A percentile compares a stretch with the other conserved stretches of the same genome.
Evolutionary conservation across 2,329 filamentous ascomycete genomes (phyloP).

Genomic region (Fusarium proliferatum): DNA sequence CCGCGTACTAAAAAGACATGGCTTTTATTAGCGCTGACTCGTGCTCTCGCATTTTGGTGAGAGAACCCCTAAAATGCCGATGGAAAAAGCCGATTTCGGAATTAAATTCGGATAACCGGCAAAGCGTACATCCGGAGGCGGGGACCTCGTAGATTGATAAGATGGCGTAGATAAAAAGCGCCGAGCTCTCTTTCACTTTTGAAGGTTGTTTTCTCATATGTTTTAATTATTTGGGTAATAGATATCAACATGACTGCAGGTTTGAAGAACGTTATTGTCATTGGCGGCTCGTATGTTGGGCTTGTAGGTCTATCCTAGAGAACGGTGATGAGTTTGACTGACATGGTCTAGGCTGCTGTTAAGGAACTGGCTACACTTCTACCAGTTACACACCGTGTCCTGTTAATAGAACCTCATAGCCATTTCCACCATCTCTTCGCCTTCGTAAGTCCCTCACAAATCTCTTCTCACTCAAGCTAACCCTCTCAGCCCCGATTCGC

Average conservation of each 20-base stretch:
- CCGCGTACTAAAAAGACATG: background rate
- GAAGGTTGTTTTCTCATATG: too few species aligned
- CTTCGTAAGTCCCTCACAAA: slow-evolving; percentile 46
- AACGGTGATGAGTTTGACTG: background rate
- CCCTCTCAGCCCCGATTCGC: slow-evolving; percentile 54
- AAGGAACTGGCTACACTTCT: slow-evolving; percentile 38
- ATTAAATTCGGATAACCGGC: slow-evolving; percentile 21
- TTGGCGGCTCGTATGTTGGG: slow-evolving; percentile 45
- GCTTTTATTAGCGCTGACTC: background rate
- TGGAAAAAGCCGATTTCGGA: slow-evolving; percentile 17
- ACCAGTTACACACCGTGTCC: slow-evolving; percentile 45
- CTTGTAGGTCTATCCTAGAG: slow-evolving; percentile 20
- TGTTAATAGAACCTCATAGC: slow-evolving; percentile 60
- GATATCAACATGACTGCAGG: slow-evolving; percentile 15
- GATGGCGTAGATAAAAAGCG: slow-evolving; percentile 11
- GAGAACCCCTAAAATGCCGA: slow-evolving; percentile 5
- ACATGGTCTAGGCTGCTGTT: slow-evolving; percentile 33
- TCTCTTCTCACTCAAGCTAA: background rate
- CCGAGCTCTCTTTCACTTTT: too few species aligned
- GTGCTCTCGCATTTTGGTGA: background rate
- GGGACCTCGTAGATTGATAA: slow-evolving; percentile 24
- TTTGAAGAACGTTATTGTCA: slow-evolving; percentile 43
- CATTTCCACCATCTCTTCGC: slow-evolving; percentile 63
- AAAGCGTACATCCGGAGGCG: slow-evolving; percentile 20
- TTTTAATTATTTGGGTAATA: too few species aligned